Conservation (phyloP, 2,329 filamentous ascomycete genomes). For the Pyricularia grisea region DNA sequence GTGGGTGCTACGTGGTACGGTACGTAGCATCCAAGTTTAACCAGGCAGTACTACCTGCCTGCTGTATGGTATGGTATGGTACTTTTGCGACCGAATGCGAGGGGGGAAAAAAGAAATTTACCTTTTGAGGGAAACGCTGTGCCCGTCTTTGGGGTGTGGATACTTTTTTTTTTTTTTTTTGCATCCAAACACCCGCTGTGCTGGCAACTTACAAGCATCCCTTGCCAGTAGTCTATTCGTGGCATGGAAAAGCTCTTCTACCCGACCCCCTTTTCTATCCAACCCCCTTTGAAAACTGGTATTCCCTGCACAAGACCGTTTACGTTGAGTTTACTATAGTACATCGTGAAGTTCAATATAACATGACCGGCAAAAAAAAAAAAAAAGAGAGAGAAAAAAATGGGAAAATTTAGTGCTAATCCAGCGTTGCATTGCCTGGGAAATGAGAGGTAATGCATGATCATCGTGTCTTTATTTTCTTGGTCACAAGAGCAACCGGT, state of each 20-base stretch:
- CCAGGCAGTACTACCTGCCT: neutral
- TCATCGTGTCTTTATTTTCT: neutral
- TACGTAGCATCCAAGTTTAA: neutral
- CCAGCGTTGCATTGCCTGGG: neutral
- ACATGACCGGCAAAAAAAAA: neutral
- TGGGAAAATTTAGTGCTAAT: neutral
- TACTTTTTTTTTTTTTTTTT: neutral
- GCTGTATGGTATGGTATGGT: too few species aligned
- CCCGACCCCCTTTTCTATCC: neutral
- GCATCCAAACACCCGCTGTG: neutral
- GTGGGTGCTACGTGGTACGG: neutral
- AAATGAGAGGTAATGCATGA: neutral
- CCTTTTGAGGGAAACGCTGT: too few species aligned
- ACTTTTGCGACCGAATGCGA: too few species aligned
- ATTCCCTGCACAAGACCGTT: neutral
- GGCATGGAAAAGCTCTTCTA: neutral
- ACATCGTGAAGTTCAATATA: neutral
- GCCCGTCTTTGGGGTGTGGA: neutral
- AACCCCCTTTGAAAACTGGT: neutral
- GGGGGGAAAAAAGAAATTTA: neutral
- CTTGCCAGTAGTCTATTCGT: neutral
- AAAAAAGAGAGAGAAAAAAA: neutral
- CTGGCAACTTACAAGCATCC: neutral
- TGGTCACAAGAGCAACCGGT: neutral
- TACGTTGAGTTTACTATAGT: neutral